Base-by-base conservation (phyloP, 2,329 filamentous ascomycete species). In the Colletotrichum sp. region DNA sequence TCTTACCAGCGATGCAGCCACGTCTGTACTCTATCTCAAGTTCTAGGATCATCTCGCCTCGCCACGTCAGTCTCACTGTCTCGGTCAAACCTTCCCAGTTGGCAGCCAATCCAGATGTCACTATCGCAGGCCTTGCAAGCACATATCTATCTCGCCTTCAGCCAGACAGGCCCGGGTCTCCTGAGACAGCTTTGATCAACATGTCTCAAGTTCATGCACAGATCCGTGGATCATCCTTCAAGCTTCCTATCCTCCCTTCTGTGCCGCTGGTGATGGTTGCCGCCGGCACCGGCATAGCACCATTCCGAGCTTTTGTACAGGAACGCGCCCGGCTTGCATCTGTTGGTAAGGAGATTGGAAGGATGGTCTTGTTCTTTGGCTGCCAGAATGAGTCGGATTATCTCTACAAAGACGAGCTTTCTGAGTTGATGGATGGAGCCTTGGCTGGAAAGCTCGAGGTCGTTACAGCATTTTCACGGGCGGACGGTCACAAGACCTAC, bases 231-330 rank as follows among this genome's bases (percentile, higher is more conserved):
- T 86, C 85, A 1, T 85, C 84, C 52, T 90, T 89, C 82, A 87
- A 87, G 66, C 83, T 89, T 4, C 88, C 88, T 0, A 79, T 83
- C 13, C 80, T 83, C 0, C 80, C 83, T 8, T 83, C 82, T 6
- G 86, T 83, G 0, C 90, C 90, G 0, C 80, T 92, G 12, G 83
- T 92, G 67, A 89, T 91, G 87, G 82, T 91, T 10, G 88, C 83
- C 0, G 85, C 88, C 0, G 90, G 89, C 1, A 90, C 88, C 0
- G 89, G 89, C 6, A 80, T 90, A 18, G 88, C 88, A 1, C 88
- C 88, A 0, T 83, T 83, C 69, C 78, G 82, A 3, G 81, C 78
- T 3, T 83, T 83, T 39, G n/a, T 64, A 10, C 60, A 39, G 7
- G 60, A 64, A 39, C 12, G 30, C 13, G 60, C 26, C 13, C 30